Evolutionary conservation across 129 eudicot species (phyloP).

Genomic region (Flaveria ramosissima): DNA sequence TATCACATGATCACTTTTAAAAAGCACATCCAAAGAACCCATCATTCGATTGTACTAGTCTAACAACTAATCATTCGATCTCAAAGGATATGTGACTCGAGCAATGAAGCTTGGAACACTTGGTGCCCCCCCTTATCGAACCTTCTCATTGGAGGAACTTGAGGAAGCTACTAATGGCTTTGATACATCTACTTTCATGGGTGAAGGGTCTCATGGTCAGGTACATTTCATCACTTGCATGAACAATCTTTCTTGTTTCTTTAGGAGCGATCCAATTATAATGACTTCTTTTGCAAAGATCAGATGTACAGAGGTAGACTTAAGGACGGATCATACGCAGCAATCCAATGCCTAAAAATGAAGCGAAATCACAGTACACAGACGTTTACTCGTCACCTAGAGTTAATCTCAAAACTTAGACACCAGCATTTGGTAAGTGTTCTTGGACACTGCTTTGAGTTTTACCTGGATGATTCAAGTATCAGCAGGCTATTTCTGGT

Average conservation of each 20-base stretch:
- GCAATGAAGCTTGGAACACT: conserved; percentile 80
- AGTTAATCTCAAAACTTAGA: conserved; percentile 82
- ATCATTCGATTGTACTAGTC: not conserved
- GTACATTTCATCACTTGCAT: conserved; percentile 39
- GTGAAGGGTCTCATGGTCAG: conserved; percentile 81
- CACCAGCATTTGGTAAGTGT: conserved; percentile 84
- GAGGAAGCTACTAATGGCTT: conserved; percentile 82
- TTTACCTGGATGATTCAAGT: conserved; percentile 78
- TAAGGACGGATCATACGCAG: conserved; percentile 56
- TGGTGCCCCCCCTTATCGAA: conserved; percentile 72
- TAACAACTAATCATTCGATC: conserved; percentile 15
- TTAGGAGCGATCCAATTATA: not conserved
- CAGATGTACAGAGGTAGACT: conserved; percentile 84
- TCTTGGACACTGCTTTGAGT: conserved; percentile 94
- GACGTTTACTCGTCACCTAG: conserved; percentile 64
- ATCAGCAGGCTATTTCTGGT: conserved; percentile 80
- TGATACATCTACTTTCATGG: conserved; percentile 53
- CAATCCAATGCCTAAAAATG: conserved; percentile 79
- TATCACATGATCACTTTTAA: not conserved
- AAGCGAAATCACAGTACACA: conserved; percentile 61
- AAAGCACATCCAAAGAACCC: not conserved
- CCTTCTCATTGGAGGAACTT: conserved; percentile 71
- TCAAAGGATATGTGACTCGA: conserved; percentile 72
- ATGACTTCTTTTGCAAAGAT: conserved; percentile 15
- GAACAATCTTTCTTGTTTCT: conserved; percentile 5